A percentile compares a stretch with the other conserved stretches of the same genome.
phyloP scores from a whole-genome alignment of 2,329 filamentous ascomycete genomes.

The Pseudogymnoascus sp. region DNA sequence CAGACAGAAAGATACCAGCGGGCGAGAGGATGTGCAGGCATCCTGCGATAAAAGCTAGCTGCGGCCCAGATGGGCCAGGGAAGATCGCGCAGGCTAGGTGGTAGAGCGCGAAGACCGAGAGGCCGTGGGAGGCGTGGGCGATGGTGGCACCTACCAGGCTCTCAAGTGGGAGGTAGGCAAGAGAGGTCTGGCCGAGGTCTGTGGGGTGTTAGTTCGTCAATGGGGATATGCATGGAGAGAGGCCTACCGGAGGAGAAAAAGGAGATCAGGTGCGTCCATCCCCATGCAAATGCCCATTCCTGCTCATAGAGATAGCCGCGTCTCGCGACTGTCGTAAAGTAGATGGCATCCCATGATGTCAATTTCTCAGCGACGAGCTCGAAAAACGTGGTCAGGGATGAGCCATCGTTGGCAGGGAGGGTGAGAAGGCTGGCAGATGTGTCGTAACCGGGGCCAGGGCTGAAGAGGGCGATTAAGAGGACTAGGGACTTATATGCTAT shows the following conservation, averaged over 20 bases:
- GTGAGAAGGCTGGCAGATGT: slow-evolving; percentile 57
- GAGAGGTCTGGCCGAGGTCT: background rate
- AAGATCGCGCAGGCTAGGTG: slow-evolving; percentile 52
- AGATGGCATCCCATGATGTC: slow-evolving; percentile 74
- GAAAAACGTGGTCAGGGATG: slow-evolving; percentile 9
- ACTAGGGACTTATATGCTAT: slow-evolving; percentile 56
- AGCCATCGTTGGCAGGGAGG: slow-evolving; percentile 16
- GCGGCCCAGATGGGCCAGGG: slow-evolving; percentile 27
- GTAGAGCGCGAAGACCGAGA: slow-evolving; percentile 66
- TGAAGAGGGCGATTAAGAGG: slow-evolving; percentile 48
- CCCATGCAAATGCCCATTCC: slow-evolving; percentile 73
- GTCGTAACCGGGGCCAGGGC: slow-evolving; percentile 59
- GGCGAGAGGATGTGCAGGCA: slow-evolving; percentile 76
- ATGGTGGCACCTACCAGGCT: slow-evolving; percentile 53
- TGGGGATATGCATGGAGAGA: background rate
- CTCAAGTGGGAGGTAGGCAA: slow-evolving; percentile 28
- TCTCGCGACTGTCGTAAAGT: slow-evolving; percentile 56
- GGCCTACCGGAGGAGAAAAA: slow-evolving; percentile 20
- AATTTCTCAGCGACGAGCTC: slow-evolving; percentile 36
- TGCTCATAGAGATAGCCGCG: slow-evolving; percentile 67
- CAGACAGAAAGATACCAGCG: slow-evolving; percentile 79
- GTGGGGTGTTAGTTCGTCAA: background rate
- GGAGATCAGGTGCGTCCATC: slow-evolving; percentile 36
- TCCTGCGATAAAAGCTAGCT: slow-evolving; percentile 59
- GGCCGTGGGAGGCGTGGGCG: slow-evolving; percentile 65